Conservation (phyloP, 805 yeast genomes). For the Candida germanica region DNA sequence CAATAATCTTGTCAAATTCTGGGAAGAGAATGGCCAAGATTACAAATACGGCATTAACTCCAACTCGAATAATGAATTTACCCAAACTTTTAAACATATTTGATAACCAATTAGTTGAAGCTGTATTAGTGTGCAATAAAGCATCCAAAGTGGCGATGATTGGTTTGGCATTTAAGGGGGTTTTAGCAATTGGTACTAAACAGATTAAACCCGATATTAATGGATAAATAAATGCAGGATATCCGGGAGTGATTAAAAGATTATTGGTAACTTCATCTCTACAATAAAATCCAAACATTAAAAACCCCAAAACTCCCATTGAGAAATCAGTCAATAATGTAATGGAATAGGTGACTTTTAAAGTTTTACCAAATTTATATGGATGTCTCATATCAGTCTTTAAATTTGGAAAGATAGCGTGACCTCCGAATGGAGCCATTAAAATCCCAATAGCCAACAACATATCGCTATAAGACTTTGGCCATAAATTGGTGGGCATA, state of each 20-base stretch:
- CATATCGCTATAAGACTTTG: conserved; percentile 48
- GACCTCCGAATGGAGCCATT: conserved; percentile 83
- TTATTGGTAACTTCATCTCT: conserved; percentile 53
- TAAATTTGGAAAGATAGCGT: conserved; percentile 76
- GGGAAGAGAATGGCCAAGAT: conserved; percentile 63
- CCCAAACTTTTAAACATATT: conserved; percentile 7
- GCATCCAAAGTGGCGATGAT: conserved; percentile 68
- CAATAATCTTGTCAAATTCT: conserved; percentile 76
- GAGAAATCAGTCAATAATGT: conserved; percentile 58
- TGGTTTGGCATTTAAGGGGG: conserved; percentile 82
- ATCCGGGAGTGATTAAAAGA: conserved; percentile 43
- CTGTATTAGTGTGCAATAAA: conserved; percentile 34
- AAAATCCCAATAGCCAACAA: conserved; percentile 62
- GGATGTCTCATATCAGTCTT: conserved; percentile 77
- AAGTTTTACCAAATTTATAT: conserved; percentile 49
- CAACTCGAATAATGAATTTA: conserved; percentile 25
- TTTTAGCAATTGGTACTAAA: conserved; percentile 78
- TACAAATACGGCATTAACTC: conserved; percentile 58
- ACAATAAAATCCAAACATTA: conserved; percentile 52
- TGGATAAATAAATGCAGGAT: conserved; percentile 46
- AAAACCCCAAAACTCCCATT: conserved; percentile 64
- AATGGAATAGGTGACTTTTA: conserved; percentile 56
- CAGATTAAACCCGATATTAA: conserved; percentile 68
- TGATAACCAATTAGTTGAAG: conserved; percentile 10
- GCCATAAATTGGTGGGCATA: conserved; percentile 68